Base-by-base conservation (phyloP, 768 basidiomycete genomes). In the Chlorophyllum brunneum region DNA sequence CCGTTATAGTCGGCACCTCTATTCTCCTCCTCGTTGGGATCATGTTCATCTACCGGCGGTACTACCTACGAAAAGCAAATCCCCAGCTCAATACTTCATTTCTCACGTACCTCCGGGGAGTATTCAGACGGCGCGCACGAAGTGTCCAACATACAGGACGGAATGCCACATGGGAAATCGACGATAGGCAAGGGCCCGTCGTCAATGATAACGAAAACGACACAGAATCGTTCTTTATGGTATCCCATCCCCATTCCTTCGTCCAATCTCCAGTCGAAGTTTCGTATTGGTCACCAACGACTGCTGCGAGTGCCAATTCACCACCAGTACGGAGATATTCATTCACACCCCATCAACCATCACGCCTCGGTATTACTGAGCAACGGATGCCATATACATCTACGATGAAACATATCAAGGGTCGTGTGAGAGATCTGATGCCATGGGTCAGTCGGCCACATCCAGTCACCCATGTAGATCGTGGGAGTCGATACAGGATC, bases 91-190 rank as follows among this genome's bases (percentile, higher is more conserved):
- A 24, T 23, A 23, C 37, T 27, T 24, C 16, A 16, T 50, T 23
- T 20, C 13, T 15, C 2, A 36, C 31, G 37, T 45, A 9, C 37
- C 46, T 27, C 43, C 24, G 22, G 18, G 43, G 33, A n/a, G 20
- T 51, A 16, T 39, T 56, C 24, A 40, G 34, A 1, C 24, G 26
- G 13, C 52, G 57, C 10, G 37, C 54, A 10, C 54, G 38, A 0
- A 54, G 50, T 38, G 53, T 65, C 26, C 56, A 31, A 16, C 51
- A 41, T 9, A 36, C 15, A 13, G 27, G 6, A 9, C 54, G 48
- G 24, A 30, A 42, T 30, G 30, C 23, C 13, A 9, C 36, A 29
- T 63, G 59, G 47, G 46, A 41, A 5, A 63, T 65, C 30, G 64
- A 65, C 50, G 43, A 18, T 9, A 13, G 51, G 8, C 51, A 39